Evolutionary conservation across 768 basidiomycete genomes (phyloP), one percentile per base, ranked within the genome.

Genomic region (Austroboletus festivus): DNA sequence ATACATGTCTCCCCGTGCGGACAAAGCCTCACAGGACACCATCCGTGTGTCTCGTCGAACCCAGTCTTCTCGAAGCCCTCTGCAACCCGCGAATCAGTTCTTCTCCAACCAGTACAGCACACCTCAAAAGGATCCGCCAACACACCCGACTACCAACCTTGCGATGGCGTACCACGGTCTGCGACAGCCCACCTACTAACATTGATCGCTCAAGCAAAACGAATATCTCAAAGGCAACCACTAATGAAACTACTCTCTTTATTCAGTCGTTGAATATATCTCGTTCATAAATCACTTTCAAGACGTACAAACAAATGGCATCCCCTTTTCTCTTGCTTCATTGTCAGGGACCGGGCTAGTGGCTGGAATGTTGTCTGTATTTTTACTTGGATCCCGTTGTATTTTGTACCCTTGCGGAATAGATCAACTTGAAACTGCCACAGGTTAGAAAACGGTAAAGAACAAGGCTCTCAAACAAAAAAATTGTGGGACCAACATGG

Each of bases 11-110:
- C 68, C 73, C 21, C 68, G 67, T 38, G 50, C 66, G 10, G 73
- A 73, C 48, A 63, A 21, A 63, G 63, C 19, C 57, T 63, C 5
- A 5, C 69, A 72, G 20, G 73, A 75, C 5, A 75, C 76, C 26
- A 67, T 75, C 13, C 71, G 76, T 22, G 64, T 62, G 16, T 64
- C 71, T 1, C 66, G 62, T 21, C 50, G 44, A 12, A 30, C 38
- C 15, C 58, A 43, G 16, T 26, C 53, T 4, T 45, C 61, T 41
- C 53, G 65, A 23, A 47, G 56, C n/a, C 60, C 64, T 2, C 46
- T 68, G 0, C 56, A 58, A 6, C 56, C 62, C 21, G 41, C 67
- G n/a, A 60, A 66, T 42, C 59, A 68, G 50, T 48, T 46, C 56
- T 54, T 54, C 46, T 40, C 47, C 16, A 9, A 48, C 10, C 60